A percentile compares a stretch with the other conserved stretches of the same genome.
Evolutionary conservation across 2,329 filamentous ascomycete species (phyloP).

Genomic region (Xylaria sp.): DNA sequence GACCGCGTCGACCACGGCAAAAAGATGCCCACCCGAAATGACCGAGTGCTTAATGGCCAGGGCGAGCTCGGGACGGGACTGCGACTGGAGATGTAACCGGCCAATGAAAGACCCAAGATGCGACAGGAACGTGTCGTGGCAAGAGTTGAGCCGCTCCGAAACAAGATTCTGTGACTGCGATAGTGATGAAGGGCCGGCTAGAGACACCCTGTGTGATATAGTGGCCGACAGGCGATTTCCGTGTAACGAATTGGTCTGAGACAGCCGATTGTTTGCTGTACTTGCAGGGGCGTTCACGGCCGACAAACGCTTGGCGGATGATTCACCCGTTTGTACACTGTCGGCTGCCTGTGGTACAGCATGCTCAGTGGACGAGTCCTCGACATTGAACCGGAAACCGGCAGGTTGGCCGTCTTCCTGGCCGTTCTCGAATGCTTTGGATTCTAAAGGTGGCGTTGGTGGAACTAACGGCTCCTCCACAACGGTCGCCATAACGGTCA

Average conservation of each 20-base stretch:
- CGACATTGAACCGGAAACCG: slow-evolving; percentile 43
- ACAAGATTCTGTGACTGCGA: slow-evolving; percentile 73
- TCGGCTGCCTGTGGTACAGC: slow-evolving; percentile 42
- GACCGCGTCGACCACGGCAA: slow-evolving; percentile 80
- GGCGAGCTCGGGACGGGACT: slow-evolving; percentile 81
- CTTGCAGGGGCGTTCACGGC: slow-evolving; percentile 44
- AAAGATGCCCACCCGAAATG: slow-evolving; percentile 75
- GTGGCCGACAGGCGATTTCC: slow-evolving; percentile 54
- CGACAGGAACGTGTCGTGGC: slow-evolving; percentile 87
- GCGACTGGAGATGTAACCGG: slow-evolving; percentile 84
- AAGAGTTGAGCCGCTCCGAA: slow-evolving; percentile 77
- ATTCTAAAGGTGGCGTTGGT: slow-evolving; percentile 66
- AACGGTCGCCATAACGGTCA: slow-evolving; percentile 63
- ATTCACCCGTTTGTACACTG: slow-evolving; percentile 39
- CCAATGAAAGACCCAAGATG: slow-evolving; percentile 94
- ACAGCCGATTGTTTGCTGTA: slow-evolving; percentile 37
- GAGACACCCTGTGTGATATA: slow-evolving; percentile 75
- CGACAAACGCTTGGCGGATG: slow-evolving; percentile 52
- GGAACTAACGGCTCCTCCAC: slow-evolving; percentile 61
- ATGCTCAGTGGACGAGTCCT: slow-evolving; percentile 39
- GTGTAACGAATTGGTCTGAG: slow-evolving; percentile 42
- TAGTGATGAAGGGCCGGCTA: slow-evolving; percentile 67
- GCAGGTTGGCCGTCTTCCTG: slow-evolving; percentile 41
- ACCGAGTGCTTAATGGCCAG: slow-evolving; percentile 83
- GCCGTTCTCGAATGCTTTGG: slow-evolving; percentile 50